Base-by-base conservation (phyloP, 805 yeast genomes). In the Soucietia sequanensis region DNA sequence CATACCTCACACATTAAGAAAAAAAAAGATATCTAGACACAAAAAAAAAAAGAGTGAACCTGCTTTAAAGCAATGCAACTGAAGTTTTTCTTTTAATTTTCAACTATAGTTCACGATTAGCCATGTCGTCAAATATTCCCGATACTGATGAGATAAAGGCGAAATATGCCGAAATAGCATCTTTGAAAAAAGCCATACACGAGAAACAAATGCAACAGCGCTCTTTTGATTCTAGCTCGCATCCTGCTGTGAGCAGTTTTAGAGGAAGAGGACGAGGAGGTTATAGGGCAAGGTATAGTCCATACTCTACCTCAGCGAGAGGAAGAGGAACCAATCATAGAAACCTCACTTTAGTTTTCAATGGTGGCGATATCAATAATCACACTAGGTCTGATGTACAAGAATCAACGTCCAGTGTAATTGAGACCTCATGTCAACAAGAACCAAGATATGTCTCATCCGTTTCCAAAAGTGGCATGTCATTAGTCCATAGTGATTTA, bases 401-500 rank as follows among this genome's bases (percentile, higher is more conserved):
- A n/a, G n/a, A n/a, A n/a, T n/a, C n/a, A n/a, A n/a, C n/a, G n/a
- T n/a, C n/a, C n/a, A n/a, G n/a, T n/a, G n/a, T n/a, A n/a, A n/a
- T n/a, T n/a, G 30, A 12, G 21, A 26, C 13, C 9, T 23, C 27
- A 21, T 18, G 5, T 3, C 27, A 20, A 43, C 6, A 21, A 41
- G 46, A 12, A 42, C 52, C 16, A 45, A 48, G 25, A 33, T 33
- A 28, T n/a, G 52, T 66, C 5, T 48, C 63, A 0, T 52, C 56
- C 6, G 53, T 53, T 14, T 58, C 68, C 2, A 47, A 54, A 23
- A 60, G 64, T 19, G 69, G 72, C 4, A 51, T 61, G 56, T 52
- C 66, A 11, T 45, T 71, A n/a, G 65, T 68, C 2, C 69, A 59
- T 37, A 54, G 61, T 23, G 52, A 48, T 5, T 41, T 66, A 1